Evolutionary conservation across 176 grass and related monocot genomes (phyloP).

Genomic region (barley (Hordeum vulgare)): MorexV3_pseudomolecules_assembly NC_058521.1:71490544-71491043

Average conservation of each 20-base stretch:
- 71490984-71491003: background rate
- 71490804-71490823: constrained; percentile 92
- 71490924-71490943: background rate
- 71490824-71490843: constrained; percentile 84
- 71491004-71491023: too few species aligned
- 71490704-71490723: background rate
- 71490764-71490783: constrained; percentile 5
- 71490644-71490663: background rate
- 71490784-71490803: constrained; percentile 42
- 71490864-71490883: constrained; percentile 96
- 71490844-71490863: constrained; percentile 86
- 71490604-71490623: background rate
- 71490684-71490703: background rate
- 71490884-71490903: constrained; percentile 60
- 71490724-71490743: background rate
- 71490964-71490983: background rate
- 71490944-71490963: background rate
- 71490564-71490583: background rate
- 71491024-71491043: background rate
- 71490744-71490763: background rate
- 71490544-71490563: background rate
- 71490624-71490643: background rate
- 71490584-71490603: background rate
- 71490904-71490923: constrained; percentile 26
- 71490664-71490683: background rate